Evolutionary conservation across 2,329 filamentous ascomycete genomes (phyloP), one percentile per base, ranked within the genome.

Genomic region (Huntiella decipiens): DNA sequence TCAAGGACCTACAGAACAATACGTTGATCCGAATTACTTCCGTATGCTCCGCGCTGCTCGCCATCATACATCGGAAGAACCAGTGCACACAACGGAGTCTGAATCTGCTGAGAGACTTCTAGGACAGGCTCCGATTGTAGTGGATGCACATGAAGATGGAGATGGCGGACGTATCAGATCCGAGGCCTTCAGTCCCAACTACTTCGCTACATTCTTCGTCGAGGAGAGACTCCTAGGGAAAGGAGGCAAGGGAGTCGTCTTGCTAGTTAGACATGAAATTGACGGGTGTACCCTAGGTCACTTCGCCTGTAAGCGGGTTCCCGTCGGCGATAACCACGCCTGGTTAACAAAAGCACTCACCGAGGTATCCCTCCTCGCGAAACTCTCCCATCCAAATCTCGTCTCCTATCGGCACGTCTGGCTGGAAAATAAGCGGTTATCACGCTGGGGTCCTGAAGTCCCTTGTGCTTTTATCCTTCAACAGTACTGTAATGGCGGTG

Each of bases 341-440:
- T 95, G 91, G 92, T 98, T 11, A 85, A 94, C 60, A 96, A 95
- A 62, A 79, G 55, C 54, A 33, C 67, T 98, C 44, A 73, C 91
- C 39, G 91, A 98, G 61, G 92, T 98, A 2, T 86, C 94, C 61
- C 68, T 96, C 17, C 71, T 98, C 17, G 86, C 93, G 54, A 82
- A 84, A 54, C 73, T 98, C 3, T 91, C 85, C 0, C 91, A 98
- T 57, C 83, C 87, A 48, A 98, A 98, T 52, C 68, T 98, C 6
- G 91, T 98, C 1, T 93, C 87, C 0, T 98, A 98, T 59, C 80
- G 88, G 5, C 91, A 96, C 62, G 91, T 94, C 31, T 98, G 91
- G 91, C 70, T 98, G 12, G 88, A 98, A 60, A 82, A 95, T 58
- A 79, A 81, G 45, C 75, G 81, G 53, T 74, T 93, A 44, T 88